phyloP scores from a whole-genome alignment of 1,284 basidiomycete species.

The Rhodotorula sp. region DNA sequence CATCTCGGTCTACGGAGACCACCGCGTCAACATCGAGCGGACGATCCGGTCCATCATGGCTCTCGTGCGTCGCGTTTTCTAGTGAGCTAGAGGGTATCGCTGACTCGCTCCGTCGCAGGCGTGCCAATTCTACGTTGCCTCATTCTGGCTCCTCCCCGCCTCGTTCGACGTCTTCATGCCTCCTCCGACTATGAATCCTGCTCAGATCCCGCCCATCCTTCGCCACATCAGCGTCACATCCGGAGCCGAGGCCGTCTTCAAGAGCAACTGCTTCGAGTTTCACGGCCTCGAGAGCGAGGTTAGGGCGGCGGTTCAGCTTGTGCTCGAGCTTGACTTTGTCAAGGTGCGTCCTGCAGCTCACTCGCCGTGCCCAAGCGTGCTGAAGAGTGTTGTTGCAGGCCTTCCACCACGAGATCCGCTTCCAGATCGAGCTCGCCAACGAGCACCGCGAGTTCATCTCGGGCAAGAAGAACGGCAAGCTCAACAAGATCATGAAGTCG shows the following conservation, averaged over 20 bases:
- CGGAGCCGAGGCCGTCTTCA: conserved; percentile 94
- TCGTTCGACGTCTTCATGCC: conserved; percentile 89
- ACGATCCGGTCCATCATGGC: conserved; percentile 95
- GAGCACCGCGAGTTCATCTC: conserved; percentile 98
- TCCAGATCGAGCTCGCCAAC: conserved; percentile 96
- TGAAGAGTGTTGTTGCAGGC: conserved; percentile 54
- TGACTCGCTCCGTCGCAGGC: conserved; percentile 57
- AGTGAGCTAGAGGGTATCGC: not conserved
- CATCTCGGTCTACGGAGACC: conserved; percentile 91
- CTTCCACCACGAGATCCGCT: conserved; percentile 95
- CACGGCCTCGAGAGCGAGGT: conserved; percentile 95
- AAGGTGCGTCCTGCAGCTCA: conserved; percentile 58
- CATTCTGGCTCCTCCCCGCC: conserved; percentile 90
- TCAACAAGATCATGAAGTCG: conserved; percentile 97
- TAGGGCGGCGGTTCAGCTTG: conserved; percentile 76
- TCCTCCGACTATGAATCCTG: conserved; percentile 71
- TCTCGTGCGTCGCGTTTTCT: conserved; percentile 62
- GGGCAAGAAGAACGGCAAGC: conserved; percentile 97
- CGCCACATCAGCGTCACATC: conserved; percentile 83
- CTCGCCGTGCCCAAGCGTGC: not conserved
- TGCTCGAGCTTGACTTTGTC: conserved; percentile 85
- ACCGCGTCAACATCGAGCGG: conserved; percentile 89
- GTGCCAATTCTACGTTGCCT: conserved; percentile 92
- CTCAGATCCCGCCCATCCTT: conserved; percentile 78
- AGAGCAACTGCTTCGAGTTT: conserved; percentile 95